A percentile compares a stretch with the other conserved stretches of the same genome.
These are phyloP conservation scores for Vararia minispora DNA, from an alignment of 768 basidiomycete species.

Conservation along the genomic window DNA sequence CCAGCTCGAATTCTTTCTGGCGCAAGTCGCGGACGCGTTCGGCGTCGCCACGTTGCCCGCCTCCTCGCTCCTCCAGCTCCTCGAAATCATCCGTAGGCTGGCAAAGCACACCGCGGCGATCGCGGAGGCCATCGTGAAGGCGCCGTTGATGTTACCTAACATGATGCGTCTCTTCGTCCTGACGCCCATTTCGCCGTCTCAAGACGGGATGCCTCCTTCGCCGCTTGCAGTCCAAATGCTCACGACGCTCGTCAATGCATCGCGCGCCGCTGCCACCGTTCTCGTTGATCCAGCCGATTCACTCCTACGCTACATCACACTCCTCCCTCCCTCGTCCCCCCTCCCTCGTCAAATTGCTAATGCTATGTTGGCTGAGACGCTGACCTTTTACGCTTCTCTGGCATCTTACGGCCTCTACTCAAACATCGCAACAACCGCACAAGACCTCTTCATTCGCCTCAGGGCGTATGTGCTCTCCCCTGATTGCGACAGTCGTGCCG, in stretches of 20 bases:
- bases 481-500: slow-evolving; percentile 23
- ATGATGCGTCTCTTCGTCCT: slow-evolving; percentile 49
- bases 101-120: slow-evolving; percentile 44
- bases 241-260: slow-evolving; percentile 44
- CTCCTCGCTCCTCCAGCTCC: slow-evolving; percentile 42
- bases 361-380: slow-evolving; percentile 40
- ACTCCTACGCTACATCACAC: slow-evolving; percentile 60
- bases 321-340: slow-evolving; percentile 35
- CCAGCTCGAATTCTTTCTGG: slow-evolving; percentile 35
- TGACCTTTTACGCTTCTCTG: slow-evolving; percentile 54
- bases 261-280: slow-evolving; percentile 52
- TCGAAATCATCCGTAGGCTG: slow-evolving; percentile 49
- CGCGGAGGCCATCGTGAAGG: slow-evolving; percentile 40
- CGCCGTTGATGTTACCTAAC: slow-evolving; percentile 38
- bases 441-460: slow-evolving; percentile 42
- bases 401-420: slow-evolving; percentile 74
- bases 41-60: slow-evolving; percentile 31
- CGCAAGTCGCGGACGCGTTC: slow-evolving; percentile 33
- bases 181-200: slow-evolving; percentile 33
- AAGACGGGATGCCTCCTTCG: slow-evolving; percentile 23
- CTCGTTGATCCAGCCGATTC: slow-evolving; percentile 49
- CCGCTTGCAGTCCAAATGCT: slow-evolving; percentile 49
- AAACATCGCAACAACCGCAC: slow-evolving; percentile 52
- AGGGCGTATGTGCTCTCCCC: slow-evolving; percentile 33
- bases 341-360: slow-evolving; percentile 27